Evolutionary conservation across 352 stramenopile species (phyloP).

Genomic region (Phytopythium mirpurense): DNA sequence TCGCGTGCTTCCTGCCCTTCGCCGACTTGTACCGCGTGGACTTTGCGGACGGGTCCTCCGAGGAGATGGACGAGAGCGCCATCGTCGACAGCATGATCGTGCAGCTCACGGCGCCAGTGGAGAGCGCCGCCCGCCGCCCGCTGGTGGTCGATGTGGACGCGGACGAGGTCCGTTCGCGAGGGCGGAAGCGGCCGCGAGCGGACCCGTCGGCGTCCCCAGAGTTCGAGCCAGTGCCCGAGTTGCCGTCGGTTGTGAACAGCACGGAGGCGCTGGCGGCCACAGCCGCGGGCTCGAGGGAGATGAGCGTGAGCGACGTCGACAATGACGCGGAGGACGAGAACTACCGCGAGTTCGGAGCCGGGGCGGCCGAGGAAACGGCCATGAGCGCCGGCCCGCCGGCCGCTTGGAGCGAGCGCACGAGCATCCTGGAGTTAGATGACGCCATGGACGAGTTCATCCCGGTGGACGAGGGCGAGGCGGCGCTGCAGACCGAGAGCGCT

Average conservation of each 20-base stretch:
- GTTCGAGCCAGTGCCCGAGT: slow-evolving; percentile 10
- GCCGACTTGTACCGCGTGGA: slow-evolving; percentile 43
- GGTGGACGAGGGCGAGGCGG: slow-evolving; percentile 21
- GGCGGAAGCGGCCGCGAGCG: slow-evolving; percentile 20
- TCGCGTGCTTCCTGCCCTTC: slow-evolving; percentile 62
- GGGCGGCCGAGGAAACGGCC: too few relatives aligned
- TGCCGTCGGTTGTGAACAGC: slow-evolving; percentile 1
- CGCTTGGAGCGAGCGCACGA: neutral
- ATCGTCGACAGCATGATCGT: slow-evolving; percentile 60
- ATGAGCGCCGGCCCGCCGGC: too few relatives aligned
- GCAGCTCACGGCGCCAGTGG: slow-evolving; percentile 18
- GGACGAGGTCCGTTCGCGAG: slow-evolving; percentile 2
- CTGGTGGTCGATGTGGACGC: neutral
- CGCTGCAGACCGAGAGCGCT: neutral
- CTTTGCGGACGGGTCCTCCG: slow-evolving; percentile 40
- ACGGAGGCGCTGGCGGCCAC: too few relatives aligned
- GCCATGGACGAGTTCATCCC: slow-evolving; percentile 25
- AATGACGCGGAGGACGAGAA: neutral
- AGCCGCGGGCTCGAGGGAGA: slow-evolving; percentile 7
- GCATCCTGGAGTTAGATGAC: slow-evolving; percentile 32
- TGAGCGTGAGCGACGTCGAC: neutral
- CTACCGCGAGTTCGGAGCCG: too few relatives aligned
- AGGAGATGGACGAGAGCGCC: slow-evolving; percentile 46
- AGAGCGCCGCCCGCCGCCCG: too few relatives aligned
- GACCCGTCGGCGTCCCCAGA: slow-evolving; percentile 1